Conservation (phyloP, 1,139 yeast species). For the Yamadazyma diospyri region DNA sequence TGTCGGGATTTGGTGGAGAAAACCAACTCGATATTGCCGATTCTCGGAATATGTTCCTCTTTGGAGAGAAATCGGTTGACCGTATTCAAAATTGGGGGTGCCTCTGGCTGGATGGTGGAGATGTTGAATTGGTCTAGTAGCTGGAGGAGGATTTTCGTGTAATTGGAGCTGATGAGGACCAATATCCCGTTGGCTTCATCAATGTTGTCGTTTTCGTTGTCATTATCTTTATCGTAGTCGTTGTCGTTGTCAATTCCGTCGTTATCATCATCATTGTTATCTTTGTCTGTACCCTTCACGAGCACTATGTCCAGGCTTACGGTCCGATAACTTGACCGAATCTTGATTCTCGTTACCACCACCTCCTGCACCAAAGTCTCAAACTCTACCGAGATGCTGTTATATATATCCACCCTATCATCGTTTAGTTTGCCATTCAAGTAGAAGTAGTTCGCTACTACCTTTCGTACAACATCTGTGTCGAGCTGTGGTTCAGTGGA, state of each 20-base stretch:
- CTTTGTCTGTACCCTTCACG: background rate
- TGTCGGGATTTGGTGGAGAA: conserved; percentile 2
- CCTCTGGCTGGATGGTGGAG: background rate
- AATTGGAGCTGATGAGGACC: conserved; percentile 4
- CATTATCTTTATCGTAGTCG: background rate
- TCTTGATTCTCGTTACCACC: background rate
- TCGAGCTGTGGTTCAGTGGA: background rate
- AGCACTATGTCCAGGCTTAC: conserved; percentile 5
- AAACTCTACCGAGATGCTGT: conserved; percentile 1
- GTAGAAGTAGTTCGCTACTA: conserved; percentile 6
- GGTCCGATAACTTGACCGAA: conserved; percentile 2
- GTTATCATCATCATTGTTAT: background rate
- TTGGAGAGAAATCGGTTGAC: background rate
- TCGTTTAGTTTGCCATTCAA: conserved; percentile 3
- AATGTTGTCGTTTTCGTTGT: background rate
- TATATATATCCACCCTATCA: conserved; percentile 5
- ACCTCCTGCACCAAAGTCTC: background rate
- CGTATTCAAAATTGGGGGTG: background rate
- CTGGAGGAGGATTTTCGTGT: conserved; percentile 3
- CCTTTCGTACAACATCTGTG: background rate
- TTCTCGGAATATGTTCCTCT: background rate
- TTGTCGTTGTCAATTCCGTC: background rate
- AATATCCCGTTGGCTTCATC: background rate
- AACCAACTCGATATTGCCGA: conserved; percentile 8
- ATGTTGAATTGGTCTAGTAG: conserved; percentile 4